These are phyloP conservation scores for Entoloma clypeatum DNA, from an alignment of 1,284 basidiomycete genomes.

Conservation along the genomic window DNA sequence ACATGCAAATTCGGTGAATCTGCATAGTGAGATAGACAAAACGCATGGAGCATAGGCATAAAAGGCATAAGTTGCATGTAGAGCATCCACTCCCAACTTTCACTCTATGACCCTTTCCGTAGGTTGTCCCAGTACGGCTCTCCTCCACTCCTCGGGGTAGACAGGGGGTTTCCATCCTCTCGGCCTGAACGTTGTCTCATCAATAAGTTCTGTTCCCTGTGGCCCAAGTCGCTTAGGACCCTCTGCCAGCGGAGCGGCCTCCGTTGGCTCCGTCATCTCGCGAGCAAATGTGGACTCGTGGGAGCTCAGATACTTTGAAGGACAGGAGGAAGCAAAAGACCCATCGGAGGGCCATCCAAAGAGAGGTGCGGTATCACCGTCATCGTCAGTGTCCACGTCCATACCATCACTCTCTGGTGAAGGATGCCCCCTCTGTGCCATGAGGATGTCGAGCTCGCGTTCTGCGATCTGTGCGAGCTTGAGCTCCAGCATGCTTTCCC, in stretches of 20 bases:
- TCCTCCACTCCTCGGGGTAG: slow-evolving; percentile 12
- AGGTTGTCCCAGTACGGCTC: slow-evolving; percentile 8
- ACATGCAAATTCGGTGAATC: no score
- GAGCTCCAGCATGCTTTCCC: slow-evolving; percentile 9
- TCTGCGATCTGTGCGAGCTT: slow-evolving; percentile 12
- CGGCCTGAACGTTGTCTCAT: slow-evolving; percentile 6
- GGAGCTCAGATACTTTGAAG: slow-evolving; percentile 10
- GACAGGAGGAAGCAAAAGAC: no score
- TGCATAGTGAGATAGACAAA: no score
- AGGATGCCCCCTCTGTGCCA: slow-evolving; percentile 8
- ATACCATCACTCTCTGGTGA: neutral
- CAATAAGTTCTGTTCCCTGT: slow-evolving; percentile 14
- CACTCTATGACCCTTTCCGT: no score
- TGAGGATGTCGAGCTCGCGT: slow-evolving; percentile 14
- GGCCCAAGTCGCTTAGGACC: slow-evolving; percentile 7
- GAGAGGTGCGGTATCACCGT: no score
- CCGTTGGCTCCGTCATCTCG: slow-evolving; percentile 10
- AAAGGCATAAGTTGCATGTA: no score
- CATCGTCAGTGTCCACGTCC: slow-evolving; percentile 4
- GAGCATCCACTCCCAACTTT: no score
- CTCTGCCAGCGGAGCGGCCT: slow-evolving; percentile 3
- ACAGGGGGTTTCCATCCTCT: neutral
- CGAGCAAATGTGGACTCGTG: slow-evolving; percentile 9
- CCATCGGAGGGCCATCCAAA: no score
- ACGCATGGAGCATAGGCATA: no score